Conservation (phyloP, 805 yeast species). For the Teunomyces funiuensis region DNA sequence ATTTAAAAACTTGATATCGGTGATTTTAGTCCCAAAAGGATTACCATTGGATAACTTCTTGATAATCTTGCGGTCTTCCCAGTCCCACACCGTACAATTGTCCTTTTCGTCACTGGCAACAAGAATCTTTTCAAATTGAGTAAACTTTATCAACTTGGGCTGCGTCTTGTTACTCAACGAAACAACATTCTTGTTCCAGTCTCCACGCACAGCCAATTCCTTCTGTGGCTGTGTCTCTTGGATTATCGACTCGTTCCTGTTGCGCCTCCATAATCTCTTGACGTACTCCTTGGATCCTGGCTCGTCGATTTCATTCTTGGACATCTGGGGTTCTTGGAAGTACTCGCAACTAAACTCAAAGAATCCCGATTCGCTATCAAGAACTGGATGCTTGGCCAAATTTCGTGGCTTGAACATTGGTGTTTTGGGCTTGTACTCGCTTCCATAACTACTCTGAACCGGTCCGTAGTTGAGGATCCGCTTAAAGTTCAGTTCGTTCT, state of each 20-base stretch:
- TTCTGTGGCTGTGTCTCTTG: slow-evolving; percentile 90
- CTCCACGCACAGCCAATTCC: slow-evolving; percentile 75
- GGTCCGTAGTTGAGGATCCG: slow-evolving; percentile 39
- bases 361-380: slow-evolving; percentile 63
- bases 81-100: slow-evolving; percentile 82
- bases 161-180: slow-evolving; percentile 72
- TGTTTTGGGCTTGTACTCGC: slow-evolving; percentile 55
- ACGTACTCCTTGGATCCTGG: slow-evolving; percentile 88
- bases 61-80: slow-evolving; percentile 61
- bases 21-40: slow-evolving; percentile 83
- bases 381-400: slow-evolving; percentile 33
- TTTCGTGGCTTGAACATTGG: slow-evolving; percentile 50
- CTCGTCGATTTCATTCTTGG: slow-evolving; percentile 79
- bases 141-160: slow-evolving; percentile 74
- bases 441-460: slow-evolving; percentile 34
- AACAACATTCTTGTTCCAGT: slow-evolving; percentile 70
- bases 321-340: slow-evolving; percentile 95
- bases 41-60: slow-evolving; percentile 79
- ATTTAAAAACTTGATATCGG: slow-evolving; percentile 81
- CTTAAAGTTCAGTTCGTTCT: slow-evolving; percentile 37
- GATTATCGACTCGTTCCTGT: slow-evolving; percentile 82
- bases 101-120: slow-evolving; percentile 83
- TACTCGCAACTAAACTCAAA: slow-evolving; percentile 82
- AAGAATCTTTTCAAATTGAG: slow-evolving; percentile 87
- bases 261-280: slow-evolving; percentile 82